A percentile compares a stretch with the other conserved stretches of the same genome.
Evolutionary conservation across 345 rosid species (phyloP).

Genomic region (Trapa bicornis): DNA sequence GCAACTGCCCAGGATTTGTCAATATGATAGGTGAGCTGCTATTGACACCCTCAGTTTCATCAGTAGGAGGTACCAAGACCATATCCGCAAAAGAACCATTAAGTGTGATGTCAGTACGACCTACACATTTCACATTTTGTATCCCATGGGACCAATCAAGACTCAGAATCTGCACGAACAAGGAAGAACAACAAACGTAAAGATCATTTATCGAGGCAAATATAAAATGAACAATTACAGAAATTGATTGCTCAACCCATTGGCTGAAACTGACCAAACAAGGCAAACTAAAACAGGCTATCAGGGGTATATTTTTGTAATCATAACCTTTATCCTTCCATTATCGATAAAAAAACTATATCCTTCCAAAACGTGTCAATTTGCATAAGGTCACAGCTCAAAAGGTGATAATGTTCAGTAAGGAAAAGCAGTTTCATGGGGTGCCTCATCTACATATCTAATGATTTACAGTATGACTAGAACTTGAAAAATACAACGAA

Average conservation of each 20-base stretch:
- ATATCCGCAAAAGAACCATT: conserved; percentile 55
- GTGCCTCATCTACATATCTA: neutral
- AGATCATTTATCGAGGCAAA: neutral
- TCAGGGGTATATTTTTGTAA: neutral
- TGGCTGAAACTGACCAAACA: neutral
- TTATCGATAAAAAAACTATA: neutral
- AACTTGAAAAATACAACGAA: neutral
- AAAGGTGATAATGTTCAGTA: neutral
- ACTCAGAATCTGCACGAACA: conserved; percentile 34
- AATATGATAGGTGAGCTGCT: conserved; percentile 34
- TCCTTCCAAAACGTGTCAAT: neutral
- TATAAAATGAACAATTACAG: neutral
- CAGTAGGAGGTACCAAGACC: conserved; percentile 40
- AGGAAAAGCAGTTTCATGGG: neutral
- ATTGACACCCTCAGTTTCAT: conserved; percentile 21
- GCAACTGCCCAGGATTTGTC: conserved; percentile 61
- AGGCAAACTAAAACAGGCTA: neutral
- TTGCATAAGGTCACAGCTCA: neutral
- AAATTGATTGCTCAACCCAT: neutral
- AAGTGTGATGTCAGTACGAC: conserved; percentile 47
- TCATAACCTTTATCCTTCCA: neutral
- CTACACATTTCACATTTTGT: conserved; percentile 35
- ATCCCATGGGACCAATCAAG: conserved; percentile 57
- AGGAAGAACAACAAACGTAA: neutral
- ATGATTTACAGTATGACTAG: neutral